Conservation (phyloP, 1,284 basidiomycete species). For the Xerocomus amazonicus region DNA sequence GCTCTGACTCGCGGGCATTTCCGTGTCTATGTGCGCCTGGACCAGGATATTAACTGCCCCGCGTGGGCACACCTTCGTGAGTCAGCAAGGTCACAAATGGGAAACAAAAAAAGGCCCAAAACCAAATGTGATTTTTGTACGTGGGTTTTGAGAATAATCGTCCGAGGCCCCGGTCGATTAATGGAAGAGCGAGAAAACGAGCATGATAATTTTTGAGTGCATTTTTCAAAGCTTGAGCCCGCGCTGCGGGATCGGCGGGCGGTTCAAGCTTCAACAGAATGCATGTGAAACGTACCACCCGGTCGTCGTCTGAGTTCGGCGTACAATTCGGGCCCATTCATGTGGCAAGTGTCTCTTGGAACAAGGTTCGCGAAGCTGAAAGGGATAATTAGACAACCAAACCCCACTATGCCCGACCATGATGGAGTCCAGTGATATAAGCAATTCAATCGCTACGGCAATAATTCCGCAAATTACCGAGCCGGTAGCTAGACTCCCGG, state of each 20-base stretch:
- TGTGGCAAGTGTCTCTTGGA: neutral
- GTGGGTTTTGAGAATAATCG: constrained; percentile 8
- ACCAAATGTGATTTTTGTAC: constrained; percentile 1
- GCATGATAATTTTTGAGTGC: neutral
- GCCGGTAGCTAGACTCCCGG: neutral
- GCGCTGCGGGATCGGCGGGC: constrained; percentile 1
- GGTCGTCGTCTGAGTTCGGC: constrained; percentile 3
- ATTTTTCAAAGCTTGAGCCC: constrained; percentile 14
- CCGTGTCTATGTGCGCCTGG: constrained; percentile 11
- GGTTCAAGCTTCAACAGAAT: neutral
- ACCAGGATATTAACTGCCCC: neutral
- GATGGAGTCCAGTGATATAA: constrained; percentile 11
- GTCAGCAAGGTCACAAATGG: constrained; percentile 9
- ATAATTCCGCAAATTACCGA: constrained; percentile 14
- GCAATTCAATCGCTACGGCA: constrained; percentile 31
- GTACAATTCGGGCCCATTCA: neutral
- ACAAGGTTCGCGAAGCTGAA: constrained; percentile 23
- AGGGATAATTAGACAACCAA: constrained; percentile 14
- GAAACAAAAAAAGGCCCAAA: constrained; percentile 4
- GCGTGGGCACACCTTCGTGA: constrained; percentile 1
- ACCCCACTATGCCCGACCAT: constrained; percentile 25
- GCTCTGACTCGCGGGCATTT: constrained; percentile 15
- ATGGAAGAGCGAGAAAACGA: neutral
- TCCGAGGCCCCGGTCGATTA: constrained; percentile 1
- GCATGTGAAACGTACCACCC: constrained; percentile 13